Evolutionary conservation across 169 alveolate genomes (phyloP).

Genomic region (Plasmodium inui): DNA sequence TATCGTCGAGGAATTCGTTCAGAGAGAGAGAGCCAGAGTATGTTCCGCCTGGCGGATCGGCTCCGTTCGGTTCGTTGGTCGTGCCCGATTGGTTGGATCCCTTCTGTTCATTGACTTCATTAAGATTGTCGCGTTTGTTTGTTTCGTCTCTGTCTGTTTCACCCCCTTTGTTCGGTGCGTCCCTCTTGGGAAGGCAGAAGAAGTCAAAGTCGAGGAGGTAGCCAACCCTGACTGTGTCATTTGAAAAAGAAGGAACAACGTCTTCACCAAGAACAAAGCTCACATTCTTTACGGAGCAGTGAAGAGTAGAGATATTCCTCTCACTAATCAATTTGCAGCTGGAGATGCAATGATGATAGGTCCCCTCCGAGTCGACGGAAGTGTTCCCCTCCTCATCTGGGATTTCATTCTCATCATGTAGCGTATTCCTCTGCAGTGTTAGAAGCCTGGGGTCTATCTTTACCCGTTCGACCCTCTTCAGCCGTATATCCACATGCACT

Average conservation of each 20-base stretch:
- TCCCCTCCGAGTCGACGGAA: neutral
- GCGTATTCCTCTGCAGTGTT: neutral
- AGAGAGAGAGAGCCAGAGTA: neutral
- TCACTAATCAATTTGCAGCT: conserved; percentile 1
- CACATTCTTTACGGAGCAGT: conserved; percentile 23
- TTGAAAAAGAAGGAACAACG: conserved; percentile 8
- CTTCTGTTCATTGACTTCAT: neutral
- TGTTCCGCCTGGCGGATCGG: neutral
- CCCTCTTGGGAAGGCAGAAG: neutral
- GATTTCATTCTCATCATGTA: conserved; percentile 15
- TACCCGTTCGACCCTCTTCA: conserved; percentile 23
- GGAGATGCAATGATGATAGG: neutral
- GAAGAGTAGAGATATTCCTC: conserved; percentile 1
- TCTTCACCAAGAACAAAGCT: conserved; percentile 10
- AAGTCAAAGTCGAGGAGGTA: conserved; percentile 28
- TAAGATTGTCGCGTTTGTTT: neutral
- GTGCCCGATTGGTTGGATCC: neutral
- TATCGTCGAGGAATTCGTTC: neutral
- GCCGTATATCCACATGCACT: conserved; percentile 9
- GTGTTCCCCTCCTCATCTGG: conserved; percentile 5
- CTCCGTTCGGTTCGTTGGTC: neutral
- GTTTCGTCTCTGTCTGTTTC: neutral
- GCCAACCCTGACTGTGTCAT: conserved; percentile 2
- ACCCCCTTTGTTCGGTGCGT: no score
- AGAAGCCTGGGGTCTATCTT: neutral